phyloP scores from a whole-genome alignment of 768 basidiomycete genomes.

The Termitomyces sp. region DNA sequence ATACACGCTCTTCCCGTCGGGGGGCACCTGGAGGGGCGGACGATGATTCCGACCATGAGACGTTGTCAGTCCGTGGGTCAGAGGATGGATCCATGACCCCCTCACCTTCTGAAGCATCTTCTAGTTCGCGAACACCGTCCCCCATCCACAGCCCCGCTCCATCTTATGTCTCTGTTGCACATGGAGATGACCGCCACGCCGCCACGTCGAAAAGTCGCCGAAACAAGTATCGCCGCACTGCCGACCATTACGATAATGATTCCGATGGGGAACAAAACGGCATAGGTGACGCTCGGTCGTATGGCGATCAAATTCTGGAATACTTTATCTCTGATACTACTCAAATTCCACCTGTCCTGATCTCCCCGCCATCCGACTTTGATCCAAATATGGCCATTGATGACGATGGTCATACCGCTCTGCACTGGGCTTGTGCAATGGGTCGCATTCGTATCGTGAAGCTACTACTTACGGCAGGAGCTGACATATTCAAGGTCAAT shows the following conservation, averaged over 20 bases:
- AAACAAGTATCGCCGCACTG: constrained; percentile 41
- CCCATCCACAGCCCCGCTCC: constrained; percentile 62
- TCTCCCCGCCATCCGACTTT: constrained; percentile 84
- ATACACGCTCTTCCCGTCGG: constrained; percentile 59
- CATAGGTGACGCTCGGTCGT: constrained; percentile 53
- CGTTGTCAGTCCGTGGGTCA: constrained; percentile 65
- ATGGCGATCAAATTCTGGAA: constrained; percentile 94
- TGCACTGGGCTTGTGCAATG: constrained; percentile 99
- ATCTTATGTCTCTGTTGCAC: constrained; percentile 36
- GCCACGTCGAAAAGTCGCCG: constrained; percentile 29
- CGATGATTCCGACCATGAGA: constrained; percentile 59
- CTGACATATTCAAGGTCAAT: constrained; percentile 96
- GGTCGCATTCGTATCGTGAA: constrained; percentile 95
- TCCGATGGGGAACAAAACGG: constrained; percentile 47
- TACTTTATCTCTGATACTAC: constrained; percentile 98
- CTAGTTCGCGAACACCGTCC: constrained; percentile 91
- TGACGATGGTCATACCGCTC: constrained; percentile 93
- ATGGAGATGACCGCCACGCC: constrained; percentile 31
- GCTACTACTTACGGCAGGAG: constrained; percentile 86
- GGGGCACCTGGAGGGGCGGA: constrained; percentile 39
- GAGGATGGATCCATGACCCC: constrained; percentile 89
- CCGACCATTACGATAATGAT: constrained; percentile 35
- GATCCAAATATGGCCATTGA: constrained; percentile 96
- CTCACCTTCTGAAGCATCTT: constrained; percentile 80
- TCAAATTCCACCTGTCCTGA: constrained; percentile 81